phyloP scores from a whole-genome alignment of 805 yeast genomes.

The Metschnikowia orientalis region DNA sequence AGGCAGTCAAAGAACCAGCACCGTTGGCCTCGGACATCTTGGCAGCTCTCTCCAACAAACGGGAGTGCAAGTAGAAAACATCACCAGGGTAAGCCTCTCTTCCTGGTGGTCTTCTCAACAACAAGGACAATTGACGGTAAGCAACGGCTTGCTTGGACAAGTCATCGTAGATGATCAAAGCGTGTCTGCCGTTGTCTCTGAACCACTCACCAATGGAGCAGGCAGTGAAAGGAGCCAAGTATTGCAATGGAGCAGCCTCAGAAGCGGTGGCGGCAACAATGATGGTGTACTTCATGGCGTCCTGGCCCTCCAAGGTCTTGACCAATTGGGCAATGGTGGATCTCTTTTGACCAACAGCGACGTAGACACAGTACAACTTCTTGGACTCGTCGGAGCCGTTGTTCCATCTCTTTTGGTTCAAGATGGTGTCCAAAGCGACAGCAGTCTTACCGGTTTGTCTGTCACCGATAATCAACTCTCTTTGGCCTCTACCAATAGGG shows the following conservation, averaged over 20 bases:
- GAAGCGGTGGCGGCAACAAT: conserved; percentile 99
- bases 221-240: conserved; percentile 99
- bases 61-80: conserved; percentile 92
- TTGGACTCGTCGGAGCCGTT: conserved; percentile 89
- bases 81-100: conserved; percentile 98
- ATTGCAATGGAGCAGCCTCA: conserved; percentile 99
- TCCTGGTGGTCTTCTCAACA: conserved; percentile 96
- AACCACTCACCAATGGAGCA: conserved; percentile 99
- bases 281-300: conserved; percentile 95
- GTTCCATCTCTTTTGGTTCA: conserved; percentile 99
- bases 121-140: conserved; percentile 97
- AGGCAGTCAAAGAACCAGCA: conserved; percentile 92
- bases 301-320: conserved; percentile 97
- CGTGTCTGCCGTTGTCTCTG: conserved; percentile 99
- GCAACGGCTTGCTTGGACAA: conserved; percentile 99
- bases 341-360: conserved; percentile 99
- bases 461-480: conserved; percentile 99
- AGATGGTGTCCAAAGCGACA: conserved; percentile 95
- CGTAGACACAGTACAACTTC: conserved; percentile 99
- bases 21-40: conserved; percentile 88
- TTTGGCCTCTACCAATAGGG: conserved; percentile 99
- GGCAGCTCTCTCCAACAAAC: conserved; percentile 96
- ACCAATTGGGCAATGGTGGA: conserved; percentile 99
- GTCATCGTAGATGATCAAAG: conserved; percentile 95
- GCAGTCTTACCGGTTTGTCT: conserved; percentile 99